Evolutionary conservation across 306 rosid species (phyloP).

Genomic region (Phaseolus lunatus): DNA sequence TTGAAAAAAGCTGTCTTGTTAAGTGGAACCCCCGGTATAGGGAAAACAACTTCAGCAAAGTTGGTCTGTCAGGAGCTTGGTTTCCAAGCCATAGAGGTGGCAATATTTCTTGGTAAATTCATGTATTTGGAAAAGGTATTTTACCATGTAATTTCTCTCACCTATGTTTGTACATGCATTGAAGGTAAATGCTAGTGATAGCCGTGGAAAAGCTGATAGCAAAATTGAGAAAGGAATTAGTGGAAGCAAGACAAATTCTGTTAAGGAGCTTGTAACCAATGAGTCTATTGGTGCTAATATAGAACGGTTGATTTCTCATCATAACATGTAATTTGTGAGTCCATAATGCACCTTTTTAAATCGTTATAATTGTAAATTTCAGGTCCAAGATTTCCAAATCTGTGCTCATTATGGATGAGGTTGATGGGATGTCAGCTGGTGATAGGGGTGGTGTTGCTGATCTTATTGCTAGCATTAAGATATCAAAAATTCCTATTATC

Average conservation of each 20-base stretch:
- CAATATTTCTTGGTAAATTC: constrained; percentile 39
- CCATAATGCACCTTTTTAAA: constrained; percentile 27
- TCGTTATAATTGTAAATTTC: constrained; percentile 50
- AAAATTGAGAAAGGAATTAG: constrained; percentile 86
- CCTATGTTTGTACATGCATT: constrained; percentile 33
- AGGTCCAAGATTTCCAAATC: constrained; percentile 77
- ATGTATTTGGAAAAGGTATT: constrained; percentile 8
- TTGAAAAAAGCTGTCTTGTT: constrained; percentile 81
- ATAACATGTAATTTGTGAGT: constrained; percentile 32
- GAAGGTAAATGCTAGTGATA: constrained; percentile 98
- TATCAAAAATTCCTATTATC: constrained; percentile 90
- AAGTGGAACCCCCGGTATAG: constrained; percentile 98
- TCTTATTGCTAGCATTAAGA: constrained; percentile 92
- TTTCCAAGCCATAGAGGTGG: constrained; percentile 86
- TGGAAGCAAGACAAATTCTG: constrained; percentile 91
- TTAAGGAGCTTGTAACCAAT: constrained; percentile 86
- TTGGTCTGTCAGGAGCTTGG: constrained; percentile 91
- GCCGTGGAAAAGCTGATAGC: constrained; percentile 93
- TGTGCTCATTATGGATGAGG: constrained; percentile 98
- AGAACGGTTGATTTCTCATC: constrained; percentile 67
- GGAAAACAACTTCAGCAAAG: constrained; percentile 97
- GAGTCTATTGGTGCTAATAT: constrained; percentile 57
- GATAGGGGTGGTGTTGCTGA: constrained; percentile 99
- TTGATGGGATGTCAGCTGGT: constrained; percentile 99
- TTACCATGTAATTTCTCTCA: constrained; percentile 34